These are phyloP conservation scores for Wickerhamomyces sydowiorum DNA, from an alignment of 805 yeast species.

Conservation along the genomic window DNA sequence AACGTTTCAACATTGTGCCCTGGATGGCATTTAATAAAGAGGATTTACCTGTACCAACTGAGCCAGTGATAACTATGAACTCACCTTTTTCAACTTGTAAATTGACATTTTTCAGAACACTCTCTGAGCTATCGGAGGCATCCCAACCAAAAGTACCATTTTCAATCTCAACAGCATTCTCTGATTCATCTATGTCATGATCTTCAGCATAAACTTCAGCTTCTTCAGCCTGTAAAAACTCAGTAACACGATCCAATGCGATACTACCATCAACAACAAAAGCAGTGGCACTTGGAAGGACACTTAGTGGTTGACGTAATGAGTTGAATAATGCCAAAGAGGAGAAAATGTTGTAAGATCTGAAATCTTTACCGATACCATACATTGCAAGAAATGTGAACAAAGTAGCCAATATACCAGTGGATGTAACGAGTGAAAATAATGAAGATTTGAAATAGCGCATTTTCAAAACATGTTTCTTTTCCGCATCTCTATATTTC, in stretches of 20 bases:
- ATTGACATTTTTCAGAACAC: slow-evolving; percentile 32
- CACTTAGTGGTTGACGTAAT: slow-evolving; percentile 51
- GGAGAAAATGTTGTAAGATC: slow-evolving; percentile 67
- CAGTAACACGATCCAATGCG: slow-evolving; percentile 46
- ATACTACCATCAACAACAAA: slow-evolving; percentile 54
- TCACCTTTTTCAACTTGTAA: slow-evolving; percentile 47
- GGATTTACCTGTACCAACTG: slow-evolving; percentile 66
- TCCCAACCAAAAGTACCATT: slow-evolving; percentile 56
- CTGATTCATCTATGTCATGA: slow-evolving; percentile 34
- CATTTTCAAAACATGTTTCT: slow-evolving; percentile 42
- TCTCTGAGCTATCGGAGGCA: slow-evolving; percentile 16
- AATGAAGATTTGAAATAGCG: slow-evolving; percentile 43
- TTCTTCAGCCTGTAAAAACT: slow-evolving; percentile 43
- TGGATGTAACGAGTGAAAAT: slow-evolving; percentile 54
- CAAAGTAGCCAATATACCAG: slow-evolving; percentile 70
- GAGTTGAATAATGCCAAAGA: slow-evolving; percentile 56
- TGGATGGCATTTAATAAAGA: slow-evolving; percentile 47
- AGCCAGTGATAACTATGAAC: slow-evolving; percentile 56
- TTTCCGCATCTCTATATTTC: slow-evolving; percentile 52
- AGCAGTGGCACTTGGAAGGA: slow-evolving; percentile 52
- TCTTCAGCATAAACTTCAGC: slow-evolving; percentile 41
- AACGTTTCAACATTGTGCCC: slow-evolving; percentile 49
- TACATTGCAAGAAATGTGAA: slow-evolving; percentile 48
- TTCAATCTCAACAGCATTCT: slow-evolving; percentile 39
- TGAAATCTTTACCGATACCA: slow-evolving; percentile 42